Base-by-base conservation (phyloP, 208 protist species). In the Acanthamoeba sp. region DNA sequence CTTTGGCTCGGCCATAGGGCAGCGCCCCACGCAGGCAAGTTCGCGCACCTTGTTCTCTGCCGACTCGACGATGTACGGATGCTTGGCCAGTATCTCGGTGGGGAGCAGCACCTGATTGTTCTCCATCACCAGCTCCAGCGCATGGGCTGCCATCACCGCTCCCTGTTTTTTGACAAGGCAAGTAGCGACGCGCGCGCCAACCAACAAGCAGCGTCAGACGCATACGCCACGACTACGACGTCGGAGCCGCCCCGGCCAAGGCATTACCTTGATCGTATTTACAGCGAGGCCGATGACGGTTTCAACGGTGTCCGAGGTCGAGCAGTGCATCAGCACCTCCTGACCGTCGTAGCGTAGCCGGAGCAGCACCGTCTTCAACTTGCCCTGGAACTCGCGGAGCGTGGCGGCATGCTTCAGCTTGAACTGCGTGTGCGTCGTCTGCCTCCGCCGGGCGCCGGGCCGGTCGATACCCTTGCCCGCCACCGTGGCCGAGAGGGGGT, bases 51-150 rank as follows among this genome's bases (percentile, higher is more conserved):
- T 87, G 45, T 87, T 45, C 78, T 42, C 32, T 2, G 55, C 16
- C 9, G 34, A 2, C 20, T 87, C 78, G n/a, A 20, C n/a, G 50
- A 87, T 38, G 78, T 62, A 87, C 10, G 78, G 78, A 55, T 87
- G 50, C 78, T 12, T 59, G 40, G 78, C 40, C 40, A 87, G 3
- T 2, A 87, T 87, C 1, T 87, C 45, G 32, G 78, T 34, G 64
- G n/a, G 12, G 16, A 9, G 16, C 9, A 73, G 64, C 3, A 73
- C 32, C 32, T 40, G 27, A 2, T 73, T n/a, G 64, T 40, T 73
- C 27, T 73, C 64, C 27, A 40, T n/a, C 34, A 73, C 27, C 24
- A 87, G 34, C 78, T 87, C 78, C 9, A 87, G 40, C 78, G 22
- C 38, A 22, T 50, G 4, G 6, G 10, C n/a, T 2, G 32, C 1